A percentile compares a stretch with the other conserved stretches of the same genome.
Evolutionary conservation across 345 rosid genomes (phyloP).

Genomic region (Citropsis articulata): DNA sequence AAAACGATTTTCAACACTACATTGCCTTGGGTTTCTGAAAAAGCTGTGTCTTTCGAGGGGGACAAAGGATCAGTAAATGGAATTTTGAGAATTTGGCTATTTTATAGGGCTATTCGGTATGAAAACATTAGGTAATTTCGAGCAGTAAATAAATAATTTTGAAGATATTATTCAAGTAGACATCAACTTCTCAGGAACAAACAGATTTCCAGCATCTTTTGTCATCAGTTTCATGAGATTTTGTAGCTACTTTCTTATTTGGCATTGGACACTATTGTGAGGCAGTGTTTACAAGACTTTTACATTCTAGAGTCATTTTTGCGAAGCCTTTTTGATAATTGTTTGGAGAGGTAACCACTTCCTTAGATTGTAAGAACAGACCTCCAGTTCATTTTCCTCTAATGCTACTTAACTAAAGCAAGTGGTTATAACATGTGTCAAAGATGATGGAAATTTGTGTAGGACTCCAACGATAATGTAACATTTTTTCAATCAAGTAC

Average conservation of each 20-base stretch:
- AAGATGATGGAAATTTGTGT: background rate
- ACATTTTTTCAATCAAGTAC: no score
- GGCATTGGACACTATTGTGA: background rate
- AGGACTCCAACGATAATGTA: background rate
- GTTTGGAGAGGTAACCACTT: no score
- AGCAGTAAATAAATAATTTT: no score
- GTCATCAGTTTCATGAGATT: background rate
- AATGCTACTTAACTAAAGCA: background rate
- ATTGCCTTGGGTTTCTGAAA: background rate
- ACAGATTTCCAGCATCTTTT: background rate
- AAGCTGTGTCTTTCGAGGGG: background rate
- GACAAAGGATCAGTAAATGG: background rate
- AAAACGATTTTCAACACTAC: background rate
- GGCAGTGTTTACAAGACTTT: background rate
- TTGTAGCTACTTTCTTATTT: background rate
- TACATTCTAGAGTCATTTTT: background rate
- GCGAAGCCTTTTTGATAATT: background rate
- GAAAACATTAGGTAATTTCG: background rate
- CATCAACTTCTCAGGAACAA: background rate
- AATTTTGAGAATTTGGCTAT: no score
- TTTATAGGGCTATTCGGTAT: background rate
- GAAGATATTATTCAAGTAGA: background rate
- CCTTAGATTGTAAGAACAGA: background rate
- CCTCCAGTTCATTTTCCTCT: background rate
- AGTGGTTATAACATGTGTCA: background rate